phyloP scores from a whole-genome alignment of 2,329 filamentous ascomycete species.

The Pleurostoma richardsiae region DNA sequence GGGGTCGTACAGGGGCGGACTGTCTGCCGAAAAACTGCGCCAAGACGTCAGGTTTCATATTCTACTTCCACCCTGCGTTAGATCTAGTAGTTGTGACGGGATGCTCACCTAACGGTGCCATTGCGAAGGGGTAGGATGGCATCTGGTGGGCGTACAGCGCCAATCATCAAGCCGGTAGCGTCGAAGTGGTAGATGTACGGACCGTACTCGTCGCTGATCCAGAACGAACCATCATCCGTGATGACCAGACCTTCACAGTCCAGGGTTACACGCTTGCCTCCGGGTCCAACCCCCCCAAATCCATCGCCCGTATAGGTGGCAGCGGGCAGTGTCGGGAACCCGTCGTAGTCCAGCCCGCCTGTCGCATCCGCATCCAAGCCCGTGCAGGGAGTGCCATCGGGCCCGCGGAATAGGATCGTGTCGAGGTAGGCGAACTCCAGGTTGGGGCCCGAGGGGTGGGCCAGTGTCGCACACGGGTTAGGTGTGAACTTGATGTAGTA shows the following conservation, averaged over 20 bases:
- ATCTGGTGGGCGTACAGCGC: constrained; percentile 59
- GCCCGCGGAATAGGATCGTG: constrained; percentile 59
- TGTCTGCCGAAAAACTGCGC: constrained; percentile 55
- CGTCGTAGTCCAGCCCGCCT: constrained; percentile 47
- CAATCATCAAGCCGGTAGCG: constrained; percentile 50
- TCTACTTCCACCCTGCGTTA: too few relatives aligned
- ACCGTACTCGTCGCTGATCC: constrained; percentile 67
- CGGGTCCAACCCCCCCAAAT: constrained; percentile 56
- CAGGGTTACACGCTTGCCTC: constrained; percentile 53
- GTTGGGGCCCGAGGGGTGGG: constrained; percentile 53
- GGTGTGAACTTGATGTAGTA: constrained; percentile 56
- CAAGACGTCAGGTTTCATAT: too few relatives aligned
- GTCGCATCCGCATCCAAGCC: constrained; percentile 57
- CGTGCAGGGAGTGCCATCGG: constrained; percentile 55
- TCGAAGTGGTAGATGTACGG: constrained; percentile 66
- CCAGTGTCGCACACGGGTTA: constrained; percentile 41
- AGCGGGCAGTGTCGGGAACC: constrained; percentile 57
- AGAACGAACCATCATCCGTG: constrained; percentile 55
- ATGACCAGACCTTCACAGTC: constrained; percentile 65
- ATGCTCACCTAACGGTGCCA: constrained; percentile 25
- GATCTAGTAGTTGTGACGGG: too few relatives aligned
- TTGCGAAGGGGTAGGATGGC: constrained; percentile 63
- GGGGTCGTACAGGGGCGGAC: constrained; percentile 55
- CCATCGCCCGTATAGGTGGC: constrained; percentile 63
- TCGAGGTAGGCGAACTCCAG: constrained; percentile 58